Base-by-base conservation (phyloP, 768 basidiomycete genomes). In the Lenzites betulinus region DNA sequence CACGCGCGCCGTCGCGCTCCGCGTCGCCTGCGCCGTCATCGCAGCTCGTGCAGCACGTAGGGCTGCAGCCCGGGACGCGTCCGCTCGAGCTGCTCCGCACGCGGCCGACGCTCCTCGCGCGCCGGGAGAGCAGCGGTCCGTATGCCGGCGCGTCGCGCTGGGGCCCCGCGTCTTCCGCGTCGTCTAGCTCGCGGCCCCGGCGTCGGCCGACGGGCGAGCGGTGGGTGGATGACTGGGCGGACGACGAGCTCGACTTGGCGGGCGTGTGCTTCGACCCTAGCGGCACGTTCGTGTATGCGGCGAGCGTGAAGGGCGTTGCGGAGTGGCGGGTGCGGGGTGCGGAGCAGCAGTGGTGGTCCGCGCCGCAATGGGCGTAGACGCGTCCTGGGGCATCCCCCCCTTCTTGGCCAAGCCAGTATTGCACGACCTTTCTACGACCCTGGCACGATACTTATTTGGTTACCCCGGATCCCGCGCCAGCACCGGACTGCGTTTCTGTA, bases 261-360 rank as follows among this genome's bases (percentile, higher is more conserved):
- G 90, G 90, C 13, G 76, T 82, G 39, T 90, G 86, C 62, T 92
- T 91, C 64, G 90, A 91, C 70, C 89, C 88, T 18, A 74, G 73
- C 6, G 90, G 90, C 2, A 78, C 80, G 62, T 83, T 78, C 70
- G 67, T 92, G 30, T 92, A 92, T 67, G 86, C 85, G 15, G 90
- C 86, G 22, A 83, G 83, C 55, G 81, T 81, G 59, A 71, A 77
- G 59, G 85, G 85, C 38, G 77, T 95, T 25, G 87, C 85, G 7
- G 92, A 94, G 70, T 95, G 90, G 89, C 78, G 81, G 44, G 78
- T 95, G 53, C 78, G 82, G 22, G 88, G 87, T 5, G 83, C 85
- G 15, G 87, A 87, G 63, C 89, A 88, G 77, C 76, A 82, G 51
- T 92, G 88, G 88, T 91, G 87, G 86, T 74, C 78, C 44, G 81